A percentile compares a stretch with the other conserved stretches of the same genome.
Evolutionary conservation across 306 rosid genomes (phyloP).

Genomic region (Sesbania bispinosa): DNA sequence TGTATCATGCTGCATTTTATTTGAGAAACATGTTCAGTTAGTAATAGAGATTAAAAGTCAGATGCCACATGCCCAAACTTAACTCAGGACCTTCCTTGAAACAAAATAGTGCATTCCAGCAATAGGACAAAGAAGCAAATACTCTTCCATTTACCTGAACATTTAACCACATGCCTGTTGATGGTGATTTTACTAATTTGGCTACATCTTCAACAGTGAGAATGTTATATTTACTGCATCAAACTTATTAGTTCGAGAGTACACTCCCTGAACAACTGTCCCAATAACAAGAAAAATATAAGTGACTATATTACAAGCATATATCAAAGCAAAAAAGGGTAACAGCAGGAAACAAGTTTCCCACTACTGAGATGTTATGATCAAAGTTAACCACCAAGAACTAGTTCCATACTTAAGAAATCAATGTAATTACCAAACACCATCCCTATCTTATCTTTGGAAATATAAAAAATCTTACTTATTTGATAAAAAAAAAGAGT

Average conservation of each 20-base stretch:
- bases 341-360: not conserved
- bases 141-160: constrained; percentile 56
- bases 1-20: constrained; percentile 58
- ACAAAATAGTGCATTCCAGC: not conserved
- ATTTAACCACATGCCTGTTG: constrained; percentile 74
- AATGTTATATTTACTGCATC: constrained; percentile 44
- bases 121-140: not conserved
- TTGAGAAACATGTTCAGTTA: not conserved
- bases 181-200: constrained; percentile 32
- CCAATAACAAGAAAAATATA: constrained; percentile 28
- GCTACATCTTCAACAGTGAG: constrained; percentile 48
- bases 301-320: constrained; percentile 3
- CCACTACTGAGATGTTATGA: not conserved
- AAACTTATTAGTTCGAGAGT: constrained; percentile 49
- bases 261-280: constrained; percentile 71
- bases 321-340: not conserved
- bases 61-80: not conserved
- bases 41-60: constrained; percentile 14
- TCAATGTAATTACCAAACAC: not conserved
- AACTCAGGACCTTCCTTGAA: not conserved
- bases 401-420: not conserved
- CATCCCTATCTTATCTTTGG: not conserved
- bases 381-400: constrained; percentile 7
- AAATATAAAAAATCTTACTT: no score
- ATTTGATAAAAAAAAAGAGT: not conserved